Evolutionary conservation across 306 rosid genomes (phyloP).

Genomic region (Castanea mollissima): DNA sequence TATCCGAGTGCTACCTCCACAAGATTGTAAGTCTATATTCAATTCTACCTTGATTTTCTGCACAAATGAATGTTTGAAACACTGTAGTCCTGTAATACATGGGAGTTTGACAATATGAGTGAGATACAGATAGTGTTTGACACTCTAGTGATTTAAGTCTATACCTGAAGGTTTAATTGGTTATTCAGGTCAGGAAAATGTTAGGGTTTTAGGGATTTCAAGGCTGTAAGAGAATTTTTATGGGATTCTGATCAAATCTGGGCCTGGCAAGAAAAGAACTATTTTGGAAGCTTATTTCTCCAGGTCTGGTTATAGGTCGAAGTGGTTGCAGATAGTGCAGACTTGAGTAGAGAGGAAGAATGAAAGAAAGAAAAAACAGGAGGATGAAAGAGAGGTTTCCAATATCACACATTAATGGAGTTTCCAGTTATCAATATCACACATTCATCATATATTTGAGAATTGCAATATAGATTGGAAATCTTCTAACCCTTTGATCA

Average conservation of each 20-base stretch:
- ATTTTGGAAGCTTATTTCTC: background rate
- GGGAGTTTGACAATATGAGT: background rate
- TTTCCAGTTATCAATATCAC: too few relatives aligned
- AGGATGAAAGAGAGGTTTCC: background rate
- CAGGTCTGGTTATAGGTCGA: conserved; percentile 9
- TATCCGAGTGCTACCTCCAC: conserved; percentile 80
- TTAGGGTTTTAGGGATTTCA: background rate
- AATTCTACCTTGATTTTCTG: conserved; percentile 16
- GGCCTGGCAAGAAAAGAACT: background rate
- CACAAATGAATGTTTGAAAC: background rate
- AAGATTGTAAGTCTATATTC: conserved; percentile 64
- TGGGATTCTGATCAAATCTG: background rate
- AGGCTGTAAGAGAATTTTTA: background rate
- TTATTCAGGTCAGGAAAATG: background rate
- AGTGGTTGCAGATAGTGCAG: background rate
- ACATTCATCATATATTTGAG: too few relatives aligned
- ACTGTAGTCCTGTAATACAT: background rate
- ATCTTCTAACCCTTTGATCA: background rate
- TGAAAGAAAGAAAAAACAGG: background rate
- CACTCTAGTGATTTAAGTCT: too few relatives aligned
- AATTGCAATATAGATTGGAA: background rate
- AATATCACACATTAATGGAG: background rate
- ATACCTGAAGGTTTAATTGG: background rate
- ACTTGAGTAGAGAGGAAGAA: background rate
- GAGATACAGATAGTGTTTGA: background rate